Evolutionary conservation across 495 filamentous ascomycete species (phyloP).

Genomic region (Sordaria brevicollis): DNA sequence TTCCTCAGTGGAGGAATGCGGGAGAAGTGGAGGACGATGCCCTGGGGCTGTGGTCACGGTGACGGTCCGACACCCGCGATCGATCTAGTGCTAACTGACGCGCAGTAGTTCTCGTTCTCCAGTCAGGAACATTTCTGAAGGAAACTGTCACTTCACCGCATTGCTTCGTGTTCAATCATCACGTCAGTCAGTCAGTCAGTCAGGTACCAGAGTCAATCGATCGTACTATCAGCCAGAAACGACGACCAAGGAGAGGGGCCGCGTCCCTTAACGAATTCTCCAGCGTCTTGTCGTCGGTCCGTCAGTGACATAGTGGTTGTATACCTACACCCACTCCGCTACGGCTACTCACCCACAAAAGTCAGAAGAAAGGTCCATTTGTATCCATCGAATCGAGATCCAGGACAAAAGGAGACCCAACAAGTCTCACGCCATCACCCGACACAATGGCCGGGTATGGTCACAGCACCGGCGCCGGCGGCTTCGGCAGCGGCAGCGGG

Average conservation of each 20-base stretch:
- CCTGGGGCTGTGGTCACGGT: too few relatives aligned
- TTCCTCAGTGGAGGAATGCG: background rate
- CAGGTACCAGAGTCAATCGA: slow-evolving; percentile 12
- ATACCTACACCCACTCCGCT: background rate
- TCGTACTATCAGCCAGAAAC: slow-evolving; percentile 10
- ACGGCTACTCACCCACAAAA: background rate
- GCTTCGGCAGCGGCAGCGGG: background rate
- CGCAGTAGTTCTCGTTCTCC: background rate
- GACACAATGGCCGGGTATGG: background rate
- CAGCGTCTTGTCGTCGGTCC: too few relatives aligned
- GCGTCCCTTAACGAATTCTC: background rate
- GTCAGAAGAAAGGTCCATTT: background rate
- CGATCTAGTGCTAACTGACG: background rate
- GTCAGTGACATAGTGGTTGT: background rate
- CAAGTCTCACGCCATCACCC: background rate
- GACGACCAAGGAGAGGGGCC: background rate
- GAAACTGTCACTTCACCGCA: background rate
- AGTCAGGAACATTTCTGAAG: background rate
- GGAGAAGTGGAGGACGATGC: background rate
- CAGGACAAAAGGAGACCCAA: background rate
- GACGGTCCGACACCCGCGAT: background rate
- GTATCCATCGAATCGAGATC: background rate
- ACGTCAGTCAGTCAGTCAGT: slow-evolving; percentile 4
- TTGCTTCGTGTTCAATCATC: background rate
- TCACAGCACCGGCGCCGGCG: background rate